Evolutionary conservation across 2,329 filamentous ascomycete genomes (phyloP).

Genomic region (Didymella lethalis): DNA sequence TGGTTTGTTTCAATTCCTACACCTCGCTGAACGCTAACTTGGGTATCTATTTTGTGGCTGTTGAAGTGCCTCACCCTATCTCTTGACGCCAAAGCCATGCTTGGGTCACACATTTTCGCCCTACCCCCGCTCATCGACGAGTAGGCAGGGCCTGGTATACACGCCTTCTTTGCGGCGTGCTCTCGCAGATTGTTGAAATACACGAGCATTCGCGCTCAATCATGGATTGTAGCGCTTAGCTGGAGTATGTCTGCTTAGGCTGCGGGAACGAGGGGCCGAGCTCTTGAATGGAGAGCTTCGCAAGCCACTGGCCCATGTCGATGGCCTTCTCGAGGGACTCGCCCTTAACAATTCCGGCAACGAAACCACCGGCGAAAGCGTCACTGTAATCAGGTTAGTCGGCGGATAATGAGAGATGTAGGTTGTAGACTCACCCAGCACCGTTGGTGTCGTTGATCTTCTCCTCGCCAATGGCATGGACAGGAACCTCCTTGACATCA

Average conservation of each 20-base stretch:
- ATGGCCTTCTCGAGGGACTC: constrained; percentile 79
- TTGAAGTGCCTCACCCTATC: constrained; percentile 30
- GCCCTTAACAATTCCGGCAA: constrained; percentile 86
- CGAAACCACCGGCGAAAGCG: constrained; percentile 93
- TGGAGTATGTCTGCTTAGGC: constrained; percentile 53
- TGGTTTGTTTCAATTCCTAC: constrained; percentile 7
- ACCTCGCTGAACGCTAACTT: constrained; percentile 9
- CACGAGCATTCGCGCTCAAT: constrained; percentile 49
- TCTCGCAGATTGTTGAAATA: constrained; percentile 53
- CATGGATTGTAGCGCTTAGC: constrained; percentile 38
- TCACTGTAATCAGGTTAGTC: constrained; percentile 64
- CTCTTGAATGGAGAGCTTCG: constrained; percentile 91
- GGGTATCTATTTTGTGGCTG: constrained; percentile 34
- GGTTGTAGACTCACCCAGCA: constrained; percentile 66
- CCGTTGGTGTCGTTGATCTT: constrained; percentile 97
- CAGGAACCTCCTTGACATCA: constrained; percentile 77
- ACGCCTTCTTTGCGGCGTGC: constrained; percentile 9
- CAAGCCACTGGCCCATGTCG: constrained; percentile 96
- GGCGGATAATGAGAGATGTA: background rate
- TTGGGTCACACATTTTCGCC: constrained; percentile 13
- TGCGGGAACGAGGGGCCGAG: constrained; percentile 81
- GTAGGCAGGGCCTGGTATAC: constrained; percentile 18
- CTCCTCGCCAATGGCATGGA: constrained; percentile 77
- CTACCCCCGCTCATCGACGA: background rate
- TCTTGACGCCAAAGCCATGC: constrained; percentile 16